A percentile compares a stretch with the other conserved stretches of the same genome.
Conservation (phyloP, 345 rosid genomes). For the Angophora floribunda region DNA sequence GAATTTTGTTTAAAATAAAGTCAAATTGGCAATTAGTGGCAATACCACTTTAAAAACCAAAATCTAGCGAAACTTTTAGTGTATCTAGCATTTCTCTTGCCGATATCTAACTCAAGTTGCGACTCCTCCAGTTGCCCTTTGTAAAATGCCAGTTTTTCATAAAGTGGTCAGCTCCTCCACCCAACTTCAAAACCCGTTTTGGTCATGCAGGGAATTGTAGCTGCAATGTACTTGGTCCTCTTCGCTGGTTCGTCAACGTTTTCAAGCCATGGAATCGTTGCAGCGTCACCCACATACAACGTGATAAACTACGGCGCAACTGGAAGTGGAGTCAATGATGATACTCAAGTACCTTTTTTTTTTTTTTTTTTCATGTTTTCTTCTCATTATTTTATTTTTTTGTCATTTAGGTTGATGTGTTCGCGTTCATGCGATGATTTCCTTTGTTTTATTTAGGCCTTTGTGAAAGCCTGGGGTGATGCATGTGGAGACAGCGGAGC, state of each 20-base stretch:
- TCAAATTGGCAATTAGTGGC: too few relatives aligned
- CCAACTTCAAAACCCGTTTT: neutral
- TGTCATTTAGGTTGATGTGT: neutral
- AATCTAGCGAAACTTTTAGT: too few relatives aligned
- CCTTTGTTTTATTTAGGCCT: conserved; percentile 10
- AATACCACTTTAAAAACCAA: too few relatives aligned
- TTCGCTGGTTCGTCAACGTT: neutral
- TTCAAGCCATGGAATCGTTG: neutral
- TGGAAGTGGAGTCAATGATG: neutral
- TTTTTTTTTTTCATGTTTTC: neutral
- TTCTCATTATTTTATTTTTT: neutral
- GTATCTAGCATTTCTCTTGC: too few relatives aligned
- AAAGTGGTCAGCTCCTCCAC: neutral
- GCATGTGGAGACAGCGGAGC: neutral
- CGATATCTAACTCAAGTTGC: neutral
- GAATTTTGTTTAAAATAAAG: too few relatives aligned
- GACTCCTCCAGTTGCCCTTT: neutral
- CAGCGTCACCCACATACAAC: neutral
- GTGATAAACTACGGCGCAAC: neutral
- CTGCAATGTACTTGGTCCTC: neutral
- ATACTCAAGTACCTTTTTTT: neutral
- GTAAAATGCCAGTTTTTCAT: neutral
- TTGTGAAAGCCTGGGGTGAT: conserved; percentile 12
- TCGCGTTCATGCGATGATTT: neutral
- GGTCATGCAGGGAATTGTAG: neutral